A percentile compares a stretch with the other conserved stretches of the same genome.
These are phyloP conservation scores for Saccharomycodes ludwigii DNA, from an alignment of 805 yeast species.

Conservation along the genomic window DNA sequence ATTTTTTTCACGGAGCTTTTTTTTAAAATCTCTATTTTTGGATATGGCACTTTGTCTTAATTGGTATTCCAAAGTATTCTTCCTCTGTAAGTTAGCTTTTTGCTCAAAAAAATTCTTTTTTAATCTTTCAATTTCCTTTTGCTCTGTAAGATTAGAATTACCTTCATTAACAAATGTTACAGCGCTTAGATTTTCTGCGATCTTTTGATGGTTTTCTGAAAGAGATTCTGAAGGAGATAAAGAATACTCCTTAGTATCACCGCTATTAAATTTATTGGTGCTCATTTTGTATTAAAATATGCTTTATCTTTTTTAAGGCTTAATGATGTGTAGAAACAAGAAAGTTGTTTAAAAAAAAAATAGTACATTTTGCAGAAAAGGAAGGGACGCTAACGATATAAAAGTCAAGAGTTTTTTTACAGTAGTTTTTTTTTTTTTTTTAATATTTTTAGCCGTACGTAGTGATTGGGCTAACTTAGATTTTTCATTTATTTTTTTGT, in stretches of 20 bases:
- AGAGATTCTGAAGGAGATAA: constrained; percentile 1
- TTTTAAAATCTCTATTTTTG: constrained; percentile 16
- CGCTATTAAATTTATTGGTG: neutral
- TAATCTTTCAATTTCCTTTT: constrained; percentile 12
- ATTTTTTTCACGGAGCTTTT: constrained; percentile 15
- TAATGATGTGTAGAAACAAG: neutral
- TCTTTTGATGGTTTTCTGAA: too few species aligned
- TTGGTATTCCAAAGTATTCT: constrained; percentile 21
- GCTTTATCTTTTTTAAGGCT: neutral
- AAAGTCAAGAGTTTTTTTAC: too few species aligned
- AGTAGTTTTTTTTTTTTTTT: too few species aligned
- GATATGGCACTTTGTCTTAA: constrained; percentile 17
- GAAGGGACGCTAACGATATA: neutral
- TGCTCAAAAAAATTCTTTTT: constrained; percentile 14
- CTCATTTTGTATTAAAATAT: neutral
- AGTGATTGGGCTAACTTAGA: too few species aligned
- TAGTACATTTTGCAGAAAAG: neutral
- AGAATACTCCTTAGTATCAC: neutral
- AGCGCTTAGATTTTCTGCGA: too few species aligned
- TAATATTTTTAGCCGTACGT: too few species aligned
- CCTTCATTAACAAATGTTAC: constrained; percentile 22
- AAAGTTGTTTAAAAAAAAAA: neutral
- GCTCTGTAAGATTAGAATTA: constrained; percentile 14
- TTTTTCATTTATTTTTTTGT: too few species aligned
- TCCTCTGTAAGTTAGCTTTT: constrained; percentile 12